Evolutionary conservation across 2,329 filamentous ascomycete species (phyloP), one percentile per base, ranked within the genome.

Genomic region (Drechslerella dactyloides): DNA sequence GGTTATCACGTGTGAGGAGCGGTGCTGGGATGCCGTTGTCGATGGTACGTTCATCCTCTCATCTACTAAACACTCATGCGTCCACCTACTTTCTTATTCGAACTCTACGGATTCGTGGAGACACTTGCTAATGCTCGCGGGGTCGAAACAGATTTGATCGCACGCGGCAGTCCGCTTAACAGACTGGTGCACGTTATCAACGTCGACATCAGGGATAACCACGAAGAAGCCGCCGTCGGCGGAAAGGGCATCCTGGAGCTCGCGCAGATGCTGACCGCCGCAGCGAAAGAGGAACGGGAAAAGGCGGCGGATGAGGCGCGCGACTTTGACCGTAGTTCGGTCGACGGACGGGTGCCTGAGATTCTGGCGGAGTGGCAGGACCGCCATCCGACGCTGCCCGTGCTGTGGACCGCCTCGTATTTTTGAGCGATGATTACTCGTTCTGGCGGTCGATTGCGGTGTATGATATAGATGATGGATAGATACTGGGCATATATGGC

Each of bases 121-220:
- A 46, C 13, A 46, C 15, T 30, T 4, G 48, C n/a, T 37, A 4
- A 48, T 23, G 42, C 24, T 23, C n/a, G n/a, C n/a, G n/a, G n/a
- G n/a, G n/a, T 17, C 7, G 10, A 11, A n/a, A 13, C 37, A 76
- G 93, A 99, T 79, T 83, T 99, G 58, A 86, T 96, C 73, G 90
- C 87, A 76, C 86, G 96, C 73, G 94, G 93, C 6, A 87, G 89
- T 0, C 89, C 90, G 2, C 83, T 99, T 65, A 99, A 99, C 79
- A 84, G 91, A 1, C 93, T 94, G 0, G 94, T 99, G 0, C 94
- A 99, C 78, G 91, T 99, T 64, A 96, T 99, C 83, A 99, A 99
- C 77, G 89, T 99, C 61, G 94, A 99, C 79, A 99, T 99, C 78
- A 93, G 90, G 80, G 94, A 99, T 81, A 99, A 97, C 78, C 94